phyloP scores from a whole-genome alignment of 352 stramenopile species.

The Globisporangium parvum region DNA sequence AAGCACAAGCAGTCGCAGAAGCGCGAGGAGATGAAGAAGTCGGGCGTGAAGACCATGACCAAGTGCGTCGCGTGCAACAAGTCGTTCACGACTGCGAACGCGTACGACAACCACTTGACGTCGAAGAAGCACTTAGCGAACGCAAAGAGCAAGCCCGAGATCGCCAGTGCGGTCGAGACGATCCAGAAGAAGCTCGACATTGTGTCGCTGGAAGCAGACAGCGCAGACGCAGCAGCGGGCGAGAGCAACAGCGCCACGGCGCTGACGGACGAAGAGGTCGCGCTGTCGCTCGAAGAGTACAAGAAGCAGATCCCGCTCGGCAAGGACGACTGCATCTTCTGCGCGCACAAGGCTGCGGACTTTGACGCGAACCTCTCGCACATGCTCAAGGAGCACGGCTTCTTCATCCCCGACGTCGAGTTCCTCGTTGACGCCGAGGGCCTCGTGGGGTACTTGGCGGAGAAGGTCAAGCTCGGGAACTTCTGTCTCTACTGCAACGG shows the following conservation, averaged over 20 bases:
- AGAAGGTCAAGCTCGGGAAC: constrained; percentile 95
- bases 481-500: constrained; percentile 95
- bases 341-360: constrained; percentile 43
- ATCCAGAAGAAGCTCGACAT: constrained; percentile 67
- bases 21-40: constrained; percentile 62
- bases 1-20: constrained; percentile 71
- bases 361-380: constrained; percentile 77
- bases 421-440: constrained; percentile 89
- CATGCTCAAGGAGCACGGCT: constrained; percentile 93
- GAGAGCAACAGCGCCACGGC: constrained; percentile 15
- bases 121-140: constrained; percentile 85
- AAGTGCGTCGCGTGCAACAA: constrained; percentile 88
- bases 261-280: constrained; percentile 52
- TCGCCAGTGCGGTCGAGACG: constrained; percentile 40
- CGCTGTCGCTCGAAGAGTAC: constrained; percentile 67
- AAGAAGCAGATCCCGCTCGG: constrained; percentile 64
- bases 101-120: constrained; percentile 78
- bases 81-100: constrained; percentile 73
- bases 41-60: constrained; percentile 59
- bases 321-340: constrained; percentile 86
- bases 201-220: constrained; percentile 23
- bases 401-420: constrained; percentile 94
- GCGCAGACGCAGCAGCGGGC: not conserved
- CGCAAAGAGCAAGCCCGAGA: constrained; percentile 62
- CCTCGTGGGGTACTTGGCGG: constrained; percentile 89